A percentile compares a stretch with the other conserved stretches of the same genome.
Conservation (phyloP, 768 basidiomycete genomes). For the Podaxis sp. region DNA sequence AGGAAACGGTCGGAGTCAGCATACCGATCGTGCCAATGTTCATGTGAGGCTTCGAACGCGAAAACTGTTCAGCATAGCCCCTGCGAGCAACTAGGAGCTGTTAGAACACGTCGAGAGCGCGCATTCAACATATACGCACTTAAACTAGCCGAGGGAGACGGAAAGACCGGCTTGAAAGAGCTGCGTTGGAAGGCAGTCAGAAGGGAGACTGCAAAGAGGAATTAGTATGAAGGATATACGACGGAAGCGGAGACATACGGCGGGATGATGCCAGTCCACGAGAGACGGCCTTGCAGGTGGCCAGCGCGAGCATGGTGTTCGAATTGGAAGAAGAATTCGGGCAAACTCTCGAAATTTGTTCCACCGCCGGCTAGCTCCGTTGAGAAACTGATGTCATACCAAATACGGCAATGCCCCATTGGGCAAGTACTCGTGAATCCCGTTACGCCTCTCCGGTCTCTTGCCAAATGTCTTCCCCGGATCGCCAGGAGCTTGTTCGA, state of each 20-base stretch:
- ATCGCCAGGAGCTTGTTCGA: slow-evolving; percentile 71
- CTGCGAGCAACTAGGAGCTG: slow-evolving; percentile 47
- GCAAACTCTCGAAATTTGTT: slow-evolving; percentile 25
- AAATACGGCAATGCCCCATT: slow-evolving; percentile 21
- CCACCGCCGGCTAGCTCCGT: slow-evolving; percentile 24
- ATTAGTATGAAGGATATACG: slow-evolving; percentile 1
- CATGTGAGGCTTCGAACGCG: slow-evolving; percentile 85
- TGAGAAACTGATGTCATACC: slow-evolving; percentile 1
- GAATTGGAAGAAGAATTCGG: slow-evolving; percentile 20
- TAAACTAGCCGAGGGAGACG: slow-evolving; percentile 28
- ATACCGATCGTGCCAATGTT: slow-evolving; percentile 93
- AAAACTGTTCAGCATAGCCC: slow-evolving; percentile 78
- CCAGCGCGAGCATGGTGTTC: slow-evolving; percentile 50
- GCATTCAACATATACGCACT: slow-evolving; percentile 22
- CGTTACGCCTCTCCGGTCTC: slow-evolving; percentile 15
- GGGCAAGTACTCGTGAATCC: slow-evolving; percentile 20
- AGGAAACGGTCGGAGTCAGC: slow-evolving; percentile 17
- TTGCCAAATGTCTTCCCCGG: slow-evolving; percentile 44
- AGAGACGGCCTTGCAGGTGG: slow-evolving; percentile 48
- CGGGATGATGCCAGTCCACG: slow-evolving; percentile 46
- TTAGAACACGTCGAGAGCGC: slow-evolving; percentile 5
- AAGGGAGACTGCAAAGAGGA: slow-evolving; percentile 29
- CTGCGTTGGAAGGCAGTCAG: slow-evolving; percentile 40
- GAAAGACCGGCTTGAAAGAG: slow-evolving; percentile 26
- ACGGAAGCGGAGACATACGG: slow-evolving; percentile 31